These are phyloP conservation scores for Cubamyces sp. DNA, from an alignment of 768 basidiomycete genomes.

Conservation along the genomic window DNA sequence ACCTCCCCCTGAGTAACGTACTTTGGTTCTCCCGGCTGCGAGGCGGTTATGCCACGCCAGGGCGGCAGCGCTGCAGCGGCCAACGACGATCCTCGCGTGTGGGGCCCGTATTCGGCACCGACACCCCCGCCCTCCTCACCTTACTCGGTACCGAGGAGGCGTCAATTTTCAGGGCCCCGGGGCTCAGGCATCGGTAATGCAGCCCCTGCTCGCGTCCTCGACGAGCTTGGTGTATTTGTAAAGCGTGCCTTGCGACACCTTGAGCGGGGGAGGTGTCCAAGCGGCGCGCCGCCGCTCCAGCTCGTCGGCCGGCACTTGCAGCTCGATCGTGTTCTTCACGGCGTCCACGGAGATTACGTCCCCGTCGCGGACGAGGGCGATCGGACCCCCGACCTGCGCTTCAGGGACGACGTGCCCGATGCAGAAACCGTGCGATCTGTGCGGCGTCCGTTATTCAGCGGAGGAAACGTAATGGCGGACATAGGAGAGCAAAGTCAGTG, in stretches of 20 bases:
- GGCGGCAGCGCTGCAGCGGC: background rate
- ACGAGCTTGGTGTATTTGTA: slow-evolving; percentile 91
- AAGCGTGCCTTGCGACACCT: slow-evolving; percentile 79
- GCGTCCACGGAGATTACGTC: slow-evolving; percentile 90
- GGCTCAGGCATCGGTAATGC: slow-evolving; percentile 80
- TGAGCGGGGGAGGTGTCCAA: slow-evolving; percentile 88
- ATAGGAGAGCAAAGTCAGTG: background rate
- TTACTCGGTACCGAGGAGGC: slow-evolving; percentile 6
- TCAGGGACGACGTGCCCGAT: slow-evolving; percentile 98
- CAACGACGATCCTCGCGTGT: background rate
- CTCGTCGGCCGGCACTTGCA: slow-evolving; percentile 79
- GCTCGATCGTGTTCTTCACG: slow-evolving; percentile 79
- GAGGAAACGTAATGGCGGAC: background rate
- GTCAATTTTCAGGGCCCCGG: background rate
- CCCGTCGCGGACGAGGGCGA: slow-evolving; percentile 87
- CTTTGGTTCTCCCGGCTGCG: slow-evolving; percentile 8
- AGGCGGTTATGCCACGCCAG: background rate
- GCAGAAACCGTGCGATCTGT: slow-evolving; percentile 93
- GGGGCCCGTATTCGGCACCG: slow-evolving; percentile 6
- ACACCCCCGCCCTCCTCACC: slow-evolving; percentile 11
- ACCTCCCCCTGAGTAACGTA: slow-evolving; percentile 20
- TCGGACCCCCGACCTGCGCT: slow-evolving; percentile 92
- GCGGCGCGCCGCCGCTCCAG: slow-evolving; percentile 67
- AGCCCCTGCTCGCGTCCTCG: slow-evolving; percentile 89
- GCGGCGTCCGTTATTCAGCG: background rate